Base-by-base conservation (phyloP, 768 basidiomycete species). In the Tricholoma matsutake region DNA sequence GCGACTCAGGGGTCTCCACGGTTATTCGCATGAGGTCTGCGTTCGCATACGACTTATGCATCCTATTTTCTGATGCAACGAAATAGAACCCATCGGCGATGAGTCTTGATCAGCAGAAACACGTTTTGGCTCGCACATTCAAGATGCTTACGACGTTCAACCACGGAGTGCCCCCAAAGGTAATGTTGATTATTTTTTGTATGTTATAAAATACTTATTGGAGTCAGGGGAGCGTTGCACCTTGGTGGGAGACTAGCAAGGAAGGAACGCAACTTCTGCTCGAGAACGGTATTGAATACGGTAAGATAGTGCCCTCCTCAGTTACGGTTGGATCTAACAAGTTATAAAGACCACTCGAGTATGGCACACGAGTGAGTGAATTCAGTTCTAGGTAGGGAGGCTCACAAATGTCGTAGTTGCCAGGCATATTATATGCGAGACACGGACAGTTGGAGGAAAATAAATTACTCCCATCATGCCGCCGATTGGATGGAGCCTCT, bases 231-330 rank as follows among this genome's bases (percentile, higher is more conserved):
- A 39, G 81, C 54, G 87, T 89, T 34, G 89, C 88, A 1, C 89
- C 88, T 0, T 92, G 89, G 88, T 92, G 89, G 89, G 90, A 92
- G 69, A 83, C 83, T 2, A 86, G 83, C 71, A 85, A 82, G 62
- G 87, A 88, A 69, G 86, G 85, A 3, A 84, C 83, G 0, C 72
- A 82, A 14, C 75, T 91, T 25, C 73, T 91, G 25, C 79, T 89
- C 22, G 85, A 87, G 37, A 86, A 86, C 63, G 90, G 90, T 0
- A 87, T 92, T 49, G 81, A 88, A 76, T 91, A 92, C 67, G 88
- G 86, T 86, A 60, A 54, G 39, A 10, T 39, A 39, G 14, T 14
- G 6, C 39, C 14, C 39, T 13, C 39, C 16, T n/a, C 3, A 39
- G 39, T 39, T 14, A 16, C 13, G 3, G 14, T 16, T 2, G 16